A percentile compares a stretch with the other conserved stretches of the same genome.
phyloP scores from a whole-genome alignment of 176 grass and related monocot species.

The Triticum timopheevii region DNA sequence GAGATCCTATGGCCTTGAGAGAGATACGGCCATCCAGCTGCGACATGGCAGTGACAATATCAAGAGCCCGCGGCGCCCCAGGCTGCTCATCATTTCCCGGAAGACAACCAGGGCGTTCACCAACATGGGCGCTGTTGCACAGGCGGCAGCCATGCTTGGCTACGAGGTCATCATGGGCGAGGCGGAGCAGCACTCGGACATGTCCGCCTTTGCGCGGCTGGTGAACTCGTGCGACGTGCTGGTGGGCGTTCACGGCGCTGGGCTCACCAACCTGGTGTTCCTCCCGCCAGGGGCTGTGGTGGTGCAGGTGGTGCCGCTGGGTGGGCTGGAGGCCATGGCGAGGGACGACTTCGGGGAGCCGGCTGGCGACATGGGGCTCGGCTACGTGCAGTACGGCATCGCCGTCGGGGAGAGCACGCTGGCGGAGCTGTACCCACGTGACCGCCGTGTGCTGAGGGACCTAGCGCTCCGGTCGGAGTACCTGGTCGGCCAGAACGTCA shows the following conservation, averaged over 20 bases:
- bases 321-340: constrained; percentile 47
- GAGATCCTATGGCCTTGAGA: constrained; percentile 44
- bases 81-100: constrained; percentile 59
- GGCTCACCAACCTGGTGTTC: constrained; percentile 74
- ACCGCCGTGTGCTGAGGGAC: constrained; percentile 53
- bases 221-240: constrained; percentile 80
- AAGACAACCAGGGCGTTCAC: constrained; percentile 53
- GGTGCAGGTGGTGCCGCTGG: constrained; percentile 77
- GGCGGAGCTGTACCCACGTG: constrained; percentile 37
- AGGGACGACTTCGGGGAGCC: constrained; percentile 41
- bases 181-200: constrained; percentile 8
- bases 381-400: constrained; percentile 68
- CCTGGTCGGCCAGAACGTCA: constrained; percentile 74
- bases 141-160: constrained; percentile 20
- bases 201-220: constrained; percentile 26
- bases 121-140: constrained; percentile 32
- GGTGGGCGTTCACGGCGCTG: constrained; percentile 74
- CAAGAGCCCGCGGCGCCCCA: not conserved
- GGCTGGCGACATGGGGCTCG: constrained; percentile 56
- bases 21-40: constrained; percentile 43
- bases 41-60: not conserved
- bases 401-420: constrained; percentile 58
- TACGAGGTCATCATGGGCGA: constrained; percentile 47
- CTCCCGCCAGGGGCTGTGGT: constrained; percentile 55
- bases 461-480: constrained; percentile 48